Percentiles rank a stretch among this genome's conserved stretches.
phyloP scores from a whole-genome alignment of 1,139 yeast genomes.

The Petasospora rhodanensis region DNA sequence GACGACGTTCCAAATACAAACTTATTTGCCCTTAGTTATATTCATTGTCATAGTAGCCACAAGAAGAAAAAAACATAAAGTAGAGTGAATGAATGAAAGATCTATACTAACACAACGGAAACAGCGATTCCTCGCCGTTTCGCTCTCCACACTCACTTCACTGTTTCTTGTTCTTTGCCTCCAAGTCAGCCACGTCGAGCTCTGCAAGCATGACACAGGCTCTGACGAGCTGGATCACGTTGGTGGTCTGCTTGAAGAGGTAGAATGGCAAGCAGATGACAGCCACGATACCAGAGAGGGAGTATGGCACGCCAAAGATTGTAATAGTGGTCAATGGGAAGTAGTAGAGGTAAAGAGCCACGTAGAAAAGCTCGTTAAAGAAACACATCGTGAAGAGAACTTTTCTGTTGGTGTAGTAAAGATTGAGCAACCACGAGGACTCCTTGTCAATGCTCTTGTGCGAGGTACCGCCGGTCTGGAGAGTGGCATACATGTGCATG shows the following conservation, averaged over 20 bases:
- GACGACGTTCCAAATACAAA: no score
- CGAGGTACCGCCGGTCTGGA: slow-evolving; percentile 70
- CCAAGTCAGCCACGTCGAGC: slow-evolving; percentile 61
- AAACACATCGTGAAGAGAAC: slow-evolving; percentile 89
- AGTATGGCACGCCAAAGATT: slow-evolving; percentile 38
- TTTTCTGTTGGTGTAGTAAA: slow-evolving; percentile 81
- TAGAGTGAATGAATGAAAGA: slow-evolving; percentile 1
- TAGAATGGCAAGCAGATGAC: slow-evolving; percentile 77
- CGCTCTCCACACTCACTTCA: no score
- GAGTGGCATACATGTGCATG: slow-evolving; percentile 97
- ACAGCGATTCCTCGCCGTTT: no score
- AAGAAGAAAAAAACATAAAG: no score
- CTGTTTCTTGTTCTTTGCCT: slow-evolving; percentile 9
- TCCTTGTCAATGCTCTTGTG: slow-evolving; percentile 81
- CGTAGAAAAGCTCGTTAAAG: slow-evolving; percentile 87
- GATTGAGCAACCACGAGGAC: slow-evolving; percentile 65
- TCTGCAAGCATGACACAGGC: slow-evolving; percentile 83
- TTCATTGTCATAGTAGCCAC: no score
- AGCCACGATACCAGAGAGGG: slow-evolving; percentile 65
- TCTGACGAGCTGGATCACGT: slow-evolving; percentile 79
- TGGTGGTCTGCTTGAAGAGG: slow-evolving; percentile 87
- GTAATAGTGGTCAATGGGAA: slow-evolving; percentile 35
- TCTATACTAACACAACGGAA: no score
- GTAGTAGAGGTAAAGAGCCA: slow-evolving; percentile 77
- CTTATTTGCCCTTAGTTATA: no score